Conservation (phyloP, 768 basidiomycete species). For the Strobilomyces echinocephalus region DNA sequence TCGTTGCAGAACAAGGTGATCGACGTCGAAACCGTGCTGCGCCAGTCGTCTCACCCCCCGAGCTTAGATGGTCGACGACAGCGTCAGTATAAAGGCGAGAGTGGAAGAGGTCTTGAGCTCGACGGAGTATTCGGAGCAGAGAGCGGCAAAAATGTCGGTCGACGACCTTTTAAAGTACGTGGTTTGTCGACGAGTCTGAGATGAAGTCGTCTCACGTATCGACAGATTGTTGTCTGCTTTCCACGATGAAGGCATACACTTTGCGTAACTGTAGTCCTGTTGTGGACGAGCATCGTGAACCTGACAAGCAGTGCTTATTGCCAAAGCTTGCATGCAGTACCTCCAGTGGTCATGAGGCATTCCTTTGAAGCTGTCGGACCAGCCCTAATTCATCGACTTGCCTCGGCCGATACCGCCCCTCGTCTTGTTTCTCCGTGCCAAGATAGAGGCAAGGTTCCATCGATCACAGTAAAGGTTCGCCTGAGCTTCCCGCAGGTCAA, state of each 20-base stretch:
- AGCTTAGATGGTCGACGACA: constrained; percentile 62
- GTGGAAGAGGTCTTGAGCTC: constrained; percentile 72
- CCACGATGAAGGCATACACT: constrained; percentile 71
- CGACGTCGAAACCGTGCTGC: background rate
- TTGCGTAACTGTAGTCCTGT: constrained; percentile 38
- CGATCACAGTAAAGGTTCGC: background rate
- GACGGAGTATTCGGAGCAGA: constrained; percentile 66
- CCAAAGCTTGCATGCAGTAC: background rate
- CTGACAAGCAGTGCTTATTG: background rate
- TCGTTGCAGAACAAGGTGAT: constrained; percentile 66
- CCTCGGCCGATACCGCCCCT: no score
- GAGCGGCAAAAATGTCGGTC: constrained; percentile 91
- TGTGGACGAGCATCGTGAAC: background rate
- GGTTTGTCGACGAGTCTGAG: background rate
- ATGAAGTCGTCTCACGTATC: background rate
- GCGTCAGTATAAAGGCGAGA: constrained; percentile 60
- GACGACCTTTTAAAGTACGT: constrained; percentile 86
- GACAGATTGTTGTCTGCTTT: constrained; percentile 67
- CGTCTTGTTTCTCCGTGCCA: background rate
- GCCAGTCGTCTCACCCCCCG: background rate
- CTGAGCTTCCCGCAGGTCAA: background rate
- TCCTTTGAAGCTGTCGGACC: background rate
- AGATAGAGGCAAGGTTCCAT: background rate
- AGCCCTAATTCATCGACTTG: background rate
- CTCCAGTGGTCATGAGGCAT: background rate